A percentile compares a stretch with the other conserved stretches of the same genome.
Evolutionary conservation across 257 asterid genomes (phyloP).

Genomic region (Capsicum chinense): DNA sequence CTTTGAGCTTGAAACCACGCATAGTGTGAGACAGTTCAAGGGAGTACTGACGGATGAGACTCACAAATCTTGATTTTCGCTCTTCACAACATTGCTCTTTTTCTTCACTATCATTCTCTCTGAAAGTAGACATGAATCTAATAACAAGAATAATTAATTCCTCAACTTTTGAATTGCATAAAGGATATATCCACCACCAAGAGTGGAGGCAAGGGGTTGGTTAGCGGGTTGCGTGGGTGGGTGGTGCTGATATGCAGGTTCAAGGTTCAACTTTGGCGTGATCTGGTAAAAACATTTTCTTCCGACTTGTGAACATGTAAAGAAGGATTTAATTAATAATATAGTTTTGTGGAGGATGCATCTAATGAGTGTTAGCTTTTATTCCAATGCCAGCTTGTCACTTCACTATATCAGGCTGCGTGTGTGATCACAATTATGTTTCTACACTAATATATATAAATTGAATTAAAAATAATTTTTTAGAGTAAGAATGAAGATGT

Average conservation of each 20-base stretch:
- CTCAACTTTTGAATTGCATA: background rate
- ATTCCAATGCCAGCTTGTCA: background rate
- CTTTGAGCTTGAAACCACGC: constrained; percentile 57
- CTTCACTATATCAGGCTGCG: too few species aligned
- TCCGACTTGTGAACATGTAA: background rate
- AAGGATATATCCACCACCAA: too few species aligned
- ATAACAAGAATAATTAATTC: background rate
- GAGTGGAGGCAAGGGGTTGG: too few species aligned
- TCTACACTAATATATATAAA: too few species aligned
- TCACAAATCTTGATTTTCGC: constrained; percentile 50
- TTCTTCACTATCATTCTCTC: constrained; percentile 41
- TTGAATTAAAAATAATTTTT: too few species aligned
- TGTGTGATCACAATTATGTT: too few species aligned
- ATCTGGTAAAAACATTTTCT: background rate
- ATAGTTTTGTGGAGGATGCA: background rate
- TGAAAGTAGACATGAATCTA: constrained; percentile 50
- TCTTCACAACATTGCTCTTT: constrained; percentile 29
- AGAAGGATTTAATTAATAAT: background rate
- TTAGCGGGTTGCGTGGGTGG: too few species aligned
- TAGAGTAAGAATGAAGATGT: too few species aligned
- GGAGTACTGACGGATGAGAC: constrained; percentile 37
- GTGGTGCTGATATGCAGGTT: too few species aligned
- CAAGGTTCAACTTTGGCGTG: background rate
- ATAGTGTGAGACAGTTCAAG: constrained; percentile 38
- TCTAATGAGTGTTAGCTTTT: background rate